phyloP scores from a whole-genome alignment of 768 basidiomycete species.

The Phallus indusiatus region DNA sequence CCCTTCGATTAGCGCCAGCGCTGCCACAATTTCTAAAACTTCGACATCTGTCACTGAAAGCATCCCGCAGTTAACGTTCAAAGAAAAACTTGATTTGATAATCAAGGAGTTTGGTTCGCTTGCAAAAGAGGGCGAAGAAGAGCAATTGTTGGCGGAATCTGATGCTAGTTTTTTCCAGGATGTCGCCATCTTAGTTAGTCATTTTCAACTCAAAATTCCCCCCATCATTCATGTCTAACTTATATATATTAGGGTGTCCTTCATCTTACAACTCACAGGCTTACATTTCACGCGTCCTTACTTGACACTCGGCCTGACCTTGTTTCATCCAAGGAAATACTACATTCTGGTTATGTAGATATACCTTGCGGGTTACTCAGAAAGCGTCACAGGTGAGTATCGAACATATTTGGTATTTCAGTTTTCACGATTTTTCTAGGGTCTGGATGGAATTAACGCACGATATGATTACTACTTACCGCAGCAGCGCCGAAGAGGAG shows the following conservation, averaged over 20 bases:
- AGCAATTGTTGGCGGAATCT: conserved; percentile 38
- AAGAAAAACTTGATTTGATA: conserved; percentile 41
- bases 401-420: neutral
- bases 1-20: neutral
- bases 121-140: conserved; percentile 34
- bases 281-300: conserved; percentile 57
- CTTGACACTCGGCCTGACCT: conserved; percentile 31
- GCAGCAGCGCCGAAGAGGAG: conserved; percentile 45
- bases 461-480: conserved; percentile 51
- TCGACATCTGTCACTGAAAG: neutral
- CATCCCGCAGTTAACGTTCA: conserved; percentile 30
- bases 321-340: conserved; percentile 22
- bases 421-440: conserved; percentile 16
- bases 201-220: conserved; percentile 13
- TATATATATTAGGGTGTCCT: conserved; percentile 36
- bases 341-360: conserved; percentile 43
- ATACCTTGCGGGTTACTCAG: conserved; percentile 31
- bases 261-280: conserved; percentile 55
- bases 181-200: conserved; percentile 37
- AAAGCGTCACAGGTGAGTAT: conserved; percentile 28
- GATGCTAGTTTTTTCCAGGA: conserved; percentile 43
- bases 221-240: conserved; percentile 4
- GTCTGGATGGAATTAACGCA: conserved; percentile 55
- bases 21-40: neutral
- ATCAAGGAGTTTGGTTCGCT: conserved; percentile 49